Percentiles rank a stretch among this genome's conserved stretches.
Evolutionary conservation across 2,329 filamentous ascomycete species (phyloP).

Genomic region (Xylariales sp.): DNA sequence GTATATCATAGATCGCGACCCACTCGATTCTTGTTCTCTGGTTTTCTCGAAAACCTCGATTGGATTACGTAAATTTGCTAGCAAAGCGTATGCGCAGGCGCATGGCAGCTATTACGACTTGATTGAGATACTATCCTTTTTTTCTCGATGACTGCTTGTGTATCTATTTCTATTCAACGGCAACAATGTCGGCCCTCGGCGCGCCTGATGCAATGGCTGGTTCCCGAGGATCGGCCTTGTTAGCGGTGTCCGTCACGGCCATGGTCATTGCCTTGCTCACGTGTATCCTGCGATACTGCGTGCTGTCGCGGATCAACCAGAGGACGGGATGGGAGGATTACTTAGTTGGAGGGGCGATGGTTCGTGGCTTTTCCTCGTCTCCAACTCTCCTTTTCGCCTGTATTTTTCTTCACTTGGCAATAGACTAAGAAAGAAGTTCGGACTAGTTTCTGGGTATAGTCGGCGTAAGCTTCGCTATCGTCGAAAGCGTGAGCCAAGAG

Average conservation of each 20-base stretch:
- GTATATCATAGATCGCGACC: constrained; percentile 31
- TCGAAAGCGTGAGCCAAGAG: constrained; percentile 48
- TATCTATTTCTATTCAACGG: neutral
- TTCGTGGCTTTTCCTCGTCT: constrained; percentile 37
- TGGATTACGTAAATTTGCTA: neutral
- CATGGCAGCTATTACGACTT: neutral
- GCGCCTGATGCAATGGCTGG: constrained; percentile 33
- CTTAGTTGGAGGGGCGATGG: constrained; percentile 50
- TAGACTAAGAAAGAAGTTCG: constrained; percentile 3
- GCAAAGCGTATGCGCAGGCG: neutral
- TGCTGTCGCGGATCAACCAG: constrained; percentile 45
- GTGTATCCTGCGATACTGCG: constrained; percentile 50
- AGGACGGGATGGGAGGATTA: constrained; percentile 52
- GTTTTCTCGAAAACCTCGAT: neutral
- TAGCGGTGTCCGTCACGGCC: constrained; percentile 52
- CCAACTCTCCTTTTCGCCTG: too few species aligned
- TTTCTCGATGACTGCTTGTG: constrained; percentile 6
- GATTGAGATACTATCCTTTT: neutral
- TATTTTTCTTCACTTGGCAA: too few species aligned
- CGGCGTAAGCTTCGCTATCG: constrained; percentile 51
- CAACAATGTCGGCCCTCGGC: constrained; percentile 35
- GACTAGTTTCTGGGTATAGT: constrained; percentile 51
- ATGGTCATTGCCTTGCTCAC: constrained; percentile 50
- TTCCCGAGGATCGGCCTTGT: constrained; percentile 52
- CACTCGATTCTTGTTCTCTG: neutral